Conservation (phyloP, 2,329 filamentous ascomycete species). For the Neofusicoccum parvum region DNA sequence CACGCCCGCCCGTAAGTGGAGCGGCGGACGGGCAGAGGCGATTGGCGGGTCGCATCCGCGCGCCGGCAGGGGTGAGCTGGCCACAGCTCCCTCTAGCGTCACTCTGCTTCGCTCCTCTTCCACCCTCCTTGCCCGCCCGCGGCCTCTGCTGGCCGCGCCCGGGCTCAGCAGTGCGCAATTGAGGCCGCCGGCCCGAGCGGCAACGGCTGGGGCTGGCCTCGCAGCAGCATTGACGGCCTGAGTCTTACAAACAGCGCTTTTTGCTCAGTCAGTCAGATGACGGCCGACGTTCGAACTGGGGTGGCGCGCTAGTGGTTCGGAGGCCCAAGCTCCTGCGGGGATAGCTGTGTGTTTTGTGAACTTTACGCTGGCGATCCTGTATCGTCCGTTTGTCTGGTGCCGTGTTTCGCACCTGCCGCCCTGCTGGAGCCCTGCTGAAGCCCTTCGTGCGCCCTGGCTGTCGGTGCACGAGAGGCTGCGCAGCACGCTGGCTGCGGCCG, state of each 20-base stretch:
- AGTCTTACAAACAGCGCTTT: neutral
- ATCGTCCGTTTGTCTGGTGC: neutral
- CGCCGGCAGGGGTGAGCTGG: neutral
- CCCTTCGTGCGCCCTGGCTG: no score
- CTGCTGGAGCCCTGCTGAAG: no score
- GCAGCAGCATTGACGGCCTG: neutral
- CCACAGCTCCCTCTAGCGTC: constrained; percentile 1
- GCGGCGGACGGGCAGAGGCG: neutral
- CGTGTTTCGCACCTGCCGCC: neutral
- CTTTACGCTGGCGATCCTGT: neutral
- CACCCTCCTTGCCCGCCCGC: neutral
- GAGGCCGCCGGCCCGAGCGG: neutral
- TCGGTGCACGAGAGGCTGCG: neutral
- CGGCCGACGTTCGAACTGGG: neutral
- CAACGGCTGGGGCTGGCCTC: neutral
- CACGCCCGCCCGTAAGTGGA: constrained; percentile 1
- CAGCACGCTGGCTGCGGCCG: neutral
- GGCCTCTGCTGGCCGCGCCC: neutral
- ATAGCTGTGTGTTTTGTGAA: neutral
- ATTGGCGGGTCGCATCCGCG: constrained; percentile 3
- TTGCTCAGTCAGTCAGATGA: constrained; percentile 14
- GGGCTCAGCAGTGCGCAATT: neutral
- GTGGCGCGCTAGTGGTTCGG: constrained; percentile 6
- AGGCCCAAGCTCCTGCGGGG: constrained; percentile 19
- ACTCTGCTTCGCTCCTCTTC: neutral